These are phyloP conservation scores for Dryas integrifolia DNA, from an alignment of 331 rosid genomes.

Conservation along the genomic window DNA sequence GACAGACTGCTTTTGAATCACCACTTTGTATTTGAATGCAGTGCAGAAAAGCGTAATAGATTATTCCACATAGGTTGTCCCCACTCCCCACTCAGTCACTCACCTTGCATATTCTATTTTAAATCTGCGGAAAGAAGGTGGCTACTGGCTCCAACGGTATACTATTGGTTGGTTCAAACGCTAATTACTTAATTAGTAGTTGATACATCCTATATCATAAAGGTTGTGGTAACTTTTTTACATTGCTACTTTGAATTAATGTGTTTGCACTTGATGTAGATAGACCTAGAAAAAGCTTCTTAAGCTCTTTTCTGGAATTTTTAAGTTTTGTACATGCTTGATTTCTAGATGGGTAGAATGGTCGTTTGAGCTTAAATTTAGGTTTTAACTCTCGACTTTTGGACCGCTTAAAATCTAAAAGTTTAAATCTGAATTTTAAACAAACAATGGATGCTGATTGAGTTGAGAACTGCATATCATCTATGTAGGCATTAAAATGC, in stretches of 20 bases:
- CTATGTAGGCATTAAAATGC: not conserved
- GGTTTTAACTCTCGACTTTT: no score
- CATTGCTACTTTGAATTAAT: not conserved
- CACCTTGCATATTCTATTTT: constrained; percentile 30
- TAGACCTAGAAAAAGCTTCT: no score
- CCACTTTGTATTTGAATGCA: constrained; percentile 28
- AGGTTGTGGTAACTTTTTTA: not conserved
- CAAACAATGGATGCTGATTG: no score
- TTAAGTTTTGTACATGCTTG: no score
- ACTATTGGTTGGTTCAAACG: not conserved
- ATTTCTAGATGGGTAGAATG: no score
- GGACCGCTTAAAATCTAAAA: no score
- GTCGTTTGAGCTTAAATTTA: no score
- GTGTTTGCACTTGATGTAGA: not conserved
- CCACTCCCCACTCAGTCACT: constrained; percentile 41
- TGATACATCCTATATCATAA: not conserved
- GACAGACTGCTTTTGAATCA: constrained; percentile 44
- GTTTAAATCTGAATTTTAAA: no score
- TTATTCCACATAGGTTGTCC: constrained; percentile 65
- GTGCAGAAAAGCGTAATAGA: constrained; percentile 21
- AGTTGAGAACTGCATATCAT: no score
- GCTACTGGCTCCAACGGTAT: constrained; percentile 6
- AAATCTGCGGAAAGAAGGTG: constrained; percentile 21
- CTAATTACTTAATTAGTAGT: not conserved
- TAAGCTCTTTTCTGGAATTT: no score